Base-by-base conservation (phyloP, 805 yeast species). In the Debaryomyces castellii region DNA sequence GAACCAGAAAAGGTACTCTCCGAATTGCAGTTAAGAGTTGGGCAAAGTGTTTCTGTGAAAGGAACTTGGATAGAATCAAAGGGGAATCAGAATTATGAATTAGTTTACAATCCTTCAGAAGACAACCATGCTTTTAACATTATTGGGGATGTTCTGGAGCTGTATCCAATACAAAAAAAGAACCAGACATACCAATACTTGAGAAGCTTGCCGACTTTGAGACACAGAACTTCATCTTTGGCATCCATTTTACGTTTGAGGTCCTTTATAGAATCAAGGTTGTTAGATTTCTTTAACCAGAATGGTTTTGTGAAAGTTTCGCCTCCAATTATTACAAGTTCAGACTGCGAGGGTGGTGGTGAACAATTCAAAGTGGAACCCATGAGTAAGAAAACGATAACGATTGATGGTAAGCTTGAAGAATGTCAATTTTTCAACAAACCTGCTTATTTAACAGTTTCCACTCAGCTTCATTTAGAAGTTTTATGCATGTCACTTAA, bases 291-390 rank as follows among this genome's bases (percentile, higher is more conserved):
- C 54, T 88, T 89, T 61, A 66, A 71, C 16, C 45, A 58, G 0
- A 54, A 75, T 16, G 77, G 77, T 11, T 89, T 88, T 52, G 66
- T 74, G 11, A 91, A 89, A 67, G 89, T 88, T 0, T 73, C 83
- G 21, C 96, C 98, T 3, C 99, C 99, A 6, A 55, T 92, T 10
- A 67, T 92, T 18, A 94, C 99, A 0, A 74, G 88, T 9, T 81
- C 95, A 1, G 99, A 94, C 62, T 92, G 98, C 61, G 99, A 94
- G 67, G 98, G 99, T 14, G 97, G 96, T 3, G 98, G 98, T 4
- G 98, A 94, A 60, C 79, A 87, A 50, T 94, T 94, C 53, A 69
- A 67, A 39, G 67, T 91, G 9, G 74, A 71, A 37, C 66, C 77
- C 1, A 60, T 57, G 4, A 52, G 38, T 42, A 51, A 56, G 41